Conservation (phyloP, 2,329 filamentous ascomycete genomes). For the Trichoderma sp. region DNA sequence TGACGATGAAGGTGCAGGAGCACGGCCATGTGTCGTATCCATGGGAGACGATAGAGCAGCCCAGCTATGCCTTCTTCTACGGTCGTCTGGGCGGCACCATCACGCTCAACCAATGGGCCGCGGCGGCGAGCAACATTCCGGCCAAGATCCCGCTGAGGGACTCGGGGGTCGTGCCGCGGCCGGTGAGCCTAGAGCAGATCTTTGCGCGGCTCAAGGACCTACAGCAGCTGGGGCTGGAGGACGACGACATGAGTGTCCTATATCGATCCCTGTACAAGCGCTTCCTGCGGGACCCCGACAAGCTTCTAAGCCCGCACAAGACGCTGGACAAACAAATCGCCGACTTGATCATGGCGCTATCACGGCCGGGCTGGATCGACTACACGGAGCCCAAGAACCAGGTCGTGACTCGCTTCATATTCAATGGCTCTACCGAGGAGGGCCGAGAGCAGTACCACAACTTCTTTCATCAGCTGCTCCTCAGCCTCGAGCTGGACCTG, state of each 20-base stretch:
- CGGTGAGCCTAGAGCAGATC: constrained; percentile 60
- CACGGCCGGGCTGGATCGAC: constrained; percentile 72
- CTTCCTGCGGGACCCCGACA: constrained; percentile 69
- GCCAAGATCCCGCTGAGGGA: constrained; percentile 61
- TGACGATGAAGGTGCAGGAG: constrained; percentile 55
- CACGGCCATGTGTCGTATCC: constrained; percentile 51
- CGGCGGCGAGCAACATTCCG: constrained; percentile 58
- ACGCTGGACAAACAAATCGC: constrained; percentile 71
- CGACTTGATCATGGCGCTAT: constrained; percentile 70
- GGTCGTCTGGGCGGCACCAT: constrained; percentile 69
- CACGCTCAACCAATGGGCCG: constrained; percentile 70
- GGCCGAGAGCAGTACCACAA: constrained; percentile 61
- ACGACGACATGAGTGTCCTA: constrained; percentile 60
- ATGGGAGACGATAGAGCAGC: constrained; percentile 75
- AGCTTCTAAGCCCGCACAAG: constrained; percentile 60
- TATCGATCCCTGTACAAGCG: constrained; percentile 68
- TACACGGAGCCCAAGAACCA: constrained; percentile 71
- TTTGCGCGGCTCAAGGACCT: constrained; percentile 62
- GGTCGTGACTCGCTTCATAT: constrained; percentile 72
- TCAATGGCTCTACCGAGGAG: constrained; percentile 57
- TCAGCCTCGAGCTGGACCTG: constrained; percentile 71
- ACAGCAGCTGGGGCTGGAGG: constrained; percentile 59
- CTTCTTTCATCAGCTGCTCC: constrained; percentile 77
- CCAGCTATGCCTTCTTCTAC: constrained; percentile 69
- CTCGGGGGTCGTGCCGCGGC: constrained; percentile 60